Percentiles rank a stretch among this genome's conserved stretches.
Conservation (phyloP, 108 stramenopile genomes). For the Nitzschia putrida region DNA sequence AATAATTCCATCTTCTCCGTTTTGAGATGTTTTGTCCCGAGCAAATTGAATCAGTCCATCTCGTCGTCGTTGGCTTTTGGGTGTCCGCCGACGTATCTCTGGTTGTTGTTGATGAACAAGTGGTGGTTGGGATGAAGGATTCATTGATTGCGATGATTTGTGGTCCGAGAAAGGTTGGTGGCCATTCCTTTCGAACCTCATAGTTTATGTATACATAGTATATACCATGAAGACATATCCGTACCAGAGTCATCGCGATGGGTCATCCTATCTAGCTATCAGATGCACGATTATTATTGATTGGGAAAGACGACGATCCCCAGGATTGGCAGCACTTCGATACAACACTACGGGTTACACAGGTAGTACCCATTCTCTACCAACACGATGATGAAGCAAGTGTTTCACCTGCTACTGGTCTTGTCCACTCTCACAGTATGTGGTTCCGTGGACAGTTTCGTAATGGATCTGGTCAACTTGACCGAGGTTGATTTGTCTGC, state of each 20-base stretch:
- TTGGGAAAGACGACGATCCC: too few relatives aligned
- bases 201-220: too few relatives aligned
- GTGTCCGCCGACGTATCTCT: constrained; percentile 39
- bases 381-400: not conserved
- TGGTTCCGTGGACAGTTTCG: constrained; percentile 15
- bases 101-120: constrained; percentile 9
- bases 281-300: too few relatives aligned
- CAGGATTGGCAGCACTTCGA: too few relatives aligned
- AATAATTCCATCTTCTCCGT: constrained; percentile 86
- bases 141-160: not conserved
- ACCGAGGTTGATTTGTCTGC: constrained; percentile 13
- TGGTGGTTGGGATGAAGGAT: not conserved
- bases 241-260: too few relatives aligned
- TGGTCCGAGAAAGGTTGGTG: too few relatives aligned
- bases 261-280: too few relatives aligned
- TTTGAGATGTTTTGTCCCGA: constrained; percentile 59
- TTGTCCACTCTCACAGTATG: constrained; percentile 8
- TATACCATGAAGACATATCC: too few relatives aligned
- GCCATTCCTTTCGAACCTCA: too few relatives aligned
- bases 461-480: constrained; percentile 19
- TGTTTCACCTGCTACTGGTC: constrained; percentile 3
- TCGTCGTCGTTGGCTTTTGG: constrained; percentile 37
- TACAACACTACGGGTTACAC: too few relatives aligned
- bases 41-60: constrained; percentile 74
- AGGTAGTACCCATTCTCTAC: not conserved